These are phyloP conservation scores for Talaromyces sp. DNA, from an alignment of 2,329 filamentous ascomycete species.

Conservation along the genomic window DNA sequence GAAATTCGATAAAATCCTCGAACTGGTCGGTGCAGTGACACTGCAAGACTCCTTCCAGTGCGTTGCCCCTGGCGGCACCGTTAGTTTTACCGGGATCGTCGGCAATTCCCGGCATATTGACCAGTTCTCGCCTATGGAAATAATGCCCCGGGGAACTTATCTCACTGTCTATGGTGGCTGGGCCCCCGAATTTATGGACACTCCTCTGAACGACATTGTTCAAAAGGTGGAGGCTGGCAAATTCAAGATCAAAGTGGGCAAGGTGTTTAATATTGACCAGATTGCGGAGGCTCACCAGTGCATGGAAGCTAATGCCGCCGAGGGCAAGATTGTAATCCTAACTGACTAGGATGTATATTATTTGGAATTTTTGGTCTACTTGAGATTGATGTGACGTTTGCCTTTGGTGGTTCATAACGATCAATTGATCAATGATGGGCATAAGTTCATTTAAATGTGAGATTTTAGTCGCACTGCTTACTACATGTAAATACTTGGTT, in stretches of 20 bases:
- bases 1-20: conserved; percentile 44
- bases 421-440: too few species aligned
- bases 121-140: conserved; percentile 40
- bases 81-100: conserved; percentile 46
- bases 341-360: conserved; percentile 3
- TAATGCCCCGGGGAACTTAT: conserved; percentile 36
- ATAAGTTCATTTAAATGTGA: too few species aligned
- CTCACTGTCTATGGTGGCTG: conserved; percentile 41
- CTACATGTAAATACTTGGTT: too few species aligned
- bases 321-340: conserved; percentile 44
- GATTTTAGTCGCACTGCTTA: too few species aligned
- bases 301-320: conserved; percentile 43
- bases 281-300: conserved; percentile 43
- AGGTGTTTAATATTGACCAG: conserved; percentile 40
- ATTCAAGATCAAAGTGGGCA: conserved; percentile 39
- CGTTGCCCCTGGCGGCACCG: conserved; percentile 32
- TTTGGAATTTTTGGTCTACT: too few species aligned
- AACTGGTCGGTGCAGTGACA: conserved; percentile 42
- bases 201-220: conserved; percentile 37
- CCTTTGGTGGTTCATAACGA: too few species aligned
- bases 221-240: conserved; percentile 34
- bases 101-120: conserved; percentile 39
- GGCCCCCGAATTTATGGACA: conserved; percentile 37
- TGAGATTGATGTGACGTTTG: too few species aligned
- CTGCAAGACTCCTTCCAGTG: conserved; percentile 41